A percentile compares a stretch with the other conserved stretches of the same genome.
phyloP scores from a whole-genome alignment of 805 yeast species.

The Candida gorgasii region DNA sequence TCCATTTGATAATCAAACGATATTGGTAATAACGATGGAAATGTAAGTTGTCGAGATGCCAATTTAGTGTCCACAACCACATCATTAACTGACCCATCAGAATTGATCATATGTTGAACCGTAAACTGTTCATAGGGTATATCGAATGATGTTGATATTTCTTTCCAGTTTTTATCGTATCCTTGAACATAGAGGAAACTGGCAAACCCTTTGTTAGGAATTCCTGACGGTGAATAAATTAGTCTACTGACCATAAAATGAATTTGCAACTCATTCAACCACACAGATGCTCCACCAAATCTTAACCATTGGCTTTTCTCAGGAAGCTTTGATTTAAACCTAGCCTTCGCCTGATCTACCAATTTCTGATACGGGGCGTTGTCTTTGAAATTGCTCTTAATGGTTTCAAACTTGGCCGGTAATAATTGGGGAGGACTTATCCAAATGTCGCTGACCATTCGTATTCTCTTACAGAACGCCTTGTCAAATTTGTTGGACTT shows the following conservation, averaged over 20 bases:
- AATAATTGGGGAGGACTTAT: constrained; percentile 18
- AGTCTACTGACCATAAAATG: constrained; percentile 33
- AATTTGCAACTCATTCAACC: constrained; percentile 32
- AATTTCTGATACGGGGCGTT: constrained; percentile 16
- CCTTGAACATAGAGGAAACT: constrained; percentile 26
- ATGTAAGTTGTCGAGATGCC: constrained; percentile 17
- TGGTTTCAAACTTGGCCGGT: constrained; percentile 18
- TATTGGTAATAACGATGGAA: constrained; percentile 22
- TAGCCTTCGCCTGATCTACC: constrained; percentile 17
- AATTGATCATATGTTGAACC: constrained; percentile 13
- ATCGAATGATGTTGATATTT: constrained; percentile 21
- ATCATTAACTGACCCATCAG: constrained; percentile 19
- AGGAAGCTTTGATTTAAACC: constrained; percentile 23
- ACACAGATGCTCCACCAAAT: constrained; percentile 34
- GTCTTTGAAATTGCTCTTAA: constrained; percentile 14
- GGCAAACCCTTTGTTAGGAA: constrained; percentile 25
- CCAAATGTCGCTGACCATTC: constrained; percentile 14
- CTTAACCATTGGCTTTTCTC: constrained; percentile 29
- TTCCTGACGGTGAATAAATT: constrained; percentile 25
- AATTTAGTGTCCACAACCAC: constrained; percentile 13
- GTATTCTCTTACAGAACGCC: constrained; percentile 17
- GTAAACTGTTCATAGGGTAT: constrained; percentile 21
- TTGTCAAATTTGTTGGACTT: constrained; percentile 15
- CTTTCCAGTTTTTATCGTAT: constrained; percentile 23
- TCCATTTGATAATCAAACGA: constrained; percentile 15